Conservation (phyloP, 345 rosid genomes). For the Raphanus raphanistrum region DNA sequence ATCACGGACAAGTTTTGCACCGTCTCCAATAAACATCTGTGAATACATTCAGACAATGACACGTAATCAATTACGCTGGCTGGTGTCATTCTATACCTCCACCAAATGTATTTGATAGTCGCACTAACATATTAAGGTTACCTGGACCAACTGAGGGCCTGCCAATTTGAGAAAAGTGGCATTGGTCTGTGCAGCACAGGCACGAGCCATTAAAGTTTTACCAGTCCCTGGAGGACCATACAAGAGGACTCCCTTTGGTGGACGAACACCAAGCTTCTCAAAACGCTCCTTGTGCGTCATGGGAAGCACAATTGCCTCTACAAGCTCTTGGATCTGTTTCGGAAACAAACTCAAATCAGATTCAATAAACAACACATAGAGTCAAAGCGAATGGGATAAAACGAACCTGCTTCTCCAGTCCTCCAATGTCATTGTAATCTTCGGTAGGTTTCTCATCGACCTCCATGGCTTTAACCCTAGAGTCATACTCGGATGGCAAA, state of each 20-base stretch:
- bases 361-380: background rate
- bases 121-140: constrained; percentile 20
- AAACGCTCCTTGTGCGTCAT: constrained; percentile 97
- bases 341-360: background rate
- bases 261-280: constrained; percentile 91
- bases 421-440: constrained; percentile 98
- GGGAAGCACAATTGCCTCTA: constrained; percentile 97
- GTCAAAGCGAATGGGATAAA: background rate
- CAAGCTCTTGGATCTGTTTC: constrained; percentile 94
- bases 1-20: constrained; percentile 99
- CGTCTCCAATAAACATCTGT: constrained; percentile 99
- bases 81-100: too few relatives aligned
- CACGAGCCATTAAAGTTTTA: constrained; percentile 98
- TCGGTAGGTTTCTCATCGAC: constrained; percentile 99
- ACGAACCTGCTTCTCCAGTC: constrained; percentile 92
- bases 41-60: constrained; percentile 1
- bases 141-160: constrained; percentile 99
- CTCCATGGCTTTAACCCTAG: constrained; percentile 99
- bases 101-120: background rate
- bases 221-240: constrained; percentile 99
- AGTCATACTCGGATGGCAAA: constrained; percentile 94
- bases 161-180: constrained; percentile 97
- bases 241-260: constrained; percentile 96
- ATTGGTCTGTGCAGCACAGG: constrained; percentile 99
- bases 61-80: too few relatives aligned